Evolutionary conservation across 768 basidiomycete genomes (phyloP), one percentile per base, ranked within the genome.

Genomic region (Cyclocybe aegerita): DNA sequence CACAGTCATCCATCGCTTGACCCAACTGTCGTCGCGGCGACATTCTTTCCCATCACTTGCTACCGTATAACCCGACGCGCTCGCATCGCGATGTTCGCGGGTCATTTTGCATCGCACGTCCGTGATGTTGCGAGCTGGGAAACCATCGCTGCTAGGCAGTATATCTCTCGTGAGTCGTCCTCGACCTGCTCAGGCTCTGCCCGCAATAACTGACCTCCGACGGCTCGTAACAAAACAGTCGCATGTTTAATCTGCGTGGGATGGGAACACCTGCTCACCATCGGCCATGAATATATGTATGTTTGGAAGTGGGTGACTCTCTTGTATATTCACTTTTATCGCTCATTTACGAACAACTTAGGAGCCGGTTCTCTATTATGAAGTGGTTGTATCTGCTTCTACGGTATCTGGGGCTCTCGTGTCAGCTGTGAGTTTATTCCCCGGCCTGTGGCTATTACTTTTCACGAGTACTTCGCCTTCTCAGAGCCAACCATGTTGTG

Each of bases 91-190:
- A 37, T 37, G 14, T 2, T 23, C 23, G 4, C 23, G 23, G 23
- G 23, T 4, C 23, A 4, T 4, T 23, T 23, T 4, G 23, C 2
- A 23, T 2, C 23, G 23, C 23, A 23, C 23, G 23, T 23, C 4
- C 23, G 4, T 15, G 6, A 35, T 33, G 32, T 43, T 44, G 42
- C 42, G 32, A 16, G 31, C 36, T 53, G 47, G 47, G 52, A 53
- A 23, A 30, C 47, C n/a, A 29, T 49, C 11, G 7, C 37, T 31
- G 37, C 48, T 7, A 48, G 52, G n/a, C 52, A 53, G 47, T 53
- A 53, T 23, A 53, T 53, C 23, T 53, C 52, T 39, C 47, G 52
- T 53, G 9, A 43, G 51, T 47, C 39, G 23, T 39, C 17, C 38
- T 12, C 42, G 29, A 12, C 32, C 11, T 38, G 7, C 16, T 39